These are phyloP conservation scores for Hansenula lynferdii DNA, from an alignment of 1,139 yeast species.

Conservation along the genomic window DNA sequence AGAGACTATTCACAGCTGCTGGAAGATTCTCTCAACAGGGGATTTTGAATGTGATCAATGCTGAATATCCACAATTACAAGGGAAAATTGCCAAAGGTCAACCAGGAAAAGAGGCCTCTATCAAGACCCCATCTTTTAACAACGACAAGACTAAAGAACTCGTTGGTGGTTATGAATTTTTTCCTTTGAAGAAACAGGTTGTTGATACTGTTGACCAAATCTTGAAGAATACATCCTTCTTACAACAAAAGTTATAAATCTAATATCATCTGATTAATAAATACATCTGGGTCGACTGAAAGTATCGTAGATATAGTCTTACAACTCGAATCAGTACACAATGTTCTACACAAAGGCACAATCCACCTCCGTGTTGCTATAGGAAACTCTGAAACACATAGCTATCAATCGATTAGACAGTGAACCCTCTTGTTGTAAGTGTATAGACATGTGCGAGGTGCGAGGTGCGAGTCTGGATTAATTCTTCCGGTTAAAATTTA, in stretches of 20 bases:
- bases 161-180: conserved; percentile 8
- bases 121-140: neutral
- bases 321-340: too few species aligned
- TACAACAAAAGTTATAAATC: neutral
- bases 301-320: too few species aligned
- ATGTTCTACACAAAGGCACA: too few species aligned
- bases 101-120: neutral
- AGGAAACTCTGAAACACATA: too few species aligned
- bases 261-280: too few species aligned
- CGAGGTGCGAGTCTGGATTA: too few species aligned
- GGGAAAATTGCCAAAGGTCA: conserved; percentile 1
- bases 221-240: neutral
- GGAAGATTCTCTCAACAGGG: conserved; percentile 7
- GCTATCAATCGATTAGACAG: too few species aligned
- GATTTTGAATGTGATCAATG: conserved; percentile 30
- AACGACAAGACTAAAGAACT: neutral
- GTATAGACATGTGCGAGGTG: too few species aligned
- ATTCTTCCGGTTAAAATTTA: too few species aligned
- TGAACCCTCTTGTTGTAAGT: too few species aligned
- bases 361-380: too few species aligned
- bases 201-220: conserved; percentile 1
- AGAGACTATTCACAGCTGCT: conserved; percentile 26
- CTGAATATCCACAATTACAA: conserved; percentile 4
- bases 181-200: neutral
- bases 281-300: too few species aligned